A percentile compares a stretch with the other conserved stretches of the same genome.
phyloP scores from a whole-genome alignment of 1,284 basidiomycete species.

The Leccinum variabile region DNA sequence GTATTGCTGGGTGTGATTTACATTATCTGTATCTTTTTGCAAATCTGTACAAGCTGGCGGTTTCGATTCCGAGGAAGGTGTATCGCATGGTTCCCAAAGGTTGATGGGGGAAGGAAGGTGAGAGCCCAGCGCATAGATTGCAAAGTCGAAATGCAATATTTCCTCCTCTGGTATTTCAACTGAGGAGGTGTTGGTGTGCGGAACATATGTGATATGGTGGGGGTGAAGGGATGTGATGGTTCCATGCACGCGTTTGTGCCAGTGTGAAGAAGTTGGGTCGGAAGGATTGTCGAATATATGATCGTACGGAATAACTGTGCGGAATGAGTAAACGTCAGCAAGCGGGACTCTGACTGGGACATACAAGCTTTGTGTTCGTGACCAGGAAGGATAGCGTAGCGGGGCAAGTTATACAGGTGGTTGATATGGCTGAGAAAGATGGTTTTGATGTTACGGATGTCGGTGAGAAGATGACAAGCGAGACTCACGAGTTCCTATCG shows the following conservation, averaged over 20 bases:
- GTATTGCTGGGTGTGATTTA: constrained; percentile 23
- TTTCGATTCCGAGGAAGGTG: neutral
- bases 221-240: constrained; percentile 46
- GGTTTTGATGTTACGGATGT: neutral
- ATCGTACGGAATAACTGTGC: constrained; percentile 63
- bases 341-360: constrained; percentile 21
- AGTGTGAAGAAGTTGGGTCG: constrained; percentile 9
- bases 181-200: constrained; percentile 24
- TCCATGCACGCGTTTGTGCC: constrained; percentile 45
- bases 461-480: neutral
- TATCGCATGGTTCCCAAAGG: constrained; percentile 42
- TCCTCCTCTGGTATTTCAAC: constrained; percentile 39
- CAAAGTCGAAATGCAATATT: constrained; percentile 49
- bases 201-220: constrained; percentile 47
- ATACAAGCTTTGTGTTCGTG: constrained; percentile 74
- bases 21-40: neutral
- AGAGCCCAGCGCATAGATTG: constrained; percentile 59
- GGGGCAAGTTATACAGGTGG: constrained; percentile 62
- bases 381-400: constrained; percentile 61
- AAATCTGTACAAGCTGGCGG: neutral
- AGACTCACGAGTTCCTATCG: constrained; percentile 62
- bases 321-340: neutral
- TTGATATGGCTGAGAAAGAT: constrained; percentile 44
- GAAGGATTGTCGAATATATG: constrained; percentile 40
- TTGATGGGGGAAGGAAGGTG: constrained; percentile 57